Evolutionary conservation across 1,284 basidiomycete species (phyloP), one percentile per base, ranked within the genome.

Genomic region (Ganoderma sp.): DNA sequence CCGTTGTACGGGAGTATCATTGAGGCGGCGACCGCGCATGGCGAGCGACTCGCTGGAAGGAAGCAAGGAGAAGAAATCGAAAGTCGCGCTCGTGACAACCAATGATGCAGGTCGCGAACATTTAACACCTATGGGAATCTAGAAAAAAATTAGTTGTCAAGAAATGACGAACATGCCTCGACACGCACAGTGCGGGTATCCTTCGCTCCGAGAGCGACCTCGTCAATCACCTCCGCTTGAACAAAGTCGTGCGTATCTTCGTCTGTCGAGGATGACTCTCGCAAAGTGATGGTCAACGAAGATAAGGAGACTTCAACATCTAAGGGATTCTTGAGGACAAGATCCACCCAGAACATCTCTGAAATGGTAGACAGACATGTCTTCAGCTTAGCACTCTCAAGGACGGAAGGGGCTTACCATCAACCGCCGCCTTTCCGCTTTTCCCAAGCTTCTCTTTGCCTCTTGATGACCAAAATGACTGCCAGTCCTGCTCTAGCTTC

Each of bases 331-430:
- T 79, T 82, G 69, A 94, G 67, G 9, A 82, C 83, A 28, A 94
- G 73, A 71, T 94, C 92, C 39, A 94, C 81, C 89, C 90, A 93
- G 74, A 94, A 93, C 3, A 81, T 80, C 78, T 94, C 93, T 94
- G 37, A 41, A 25, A 41, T 4, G 12, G n/a, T 4, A 52, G 52
- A 3, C 32, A 19, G 15, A 3, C 45, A 19, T 43, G 41, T 65
- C 10, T 25, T 73, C 60, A 69, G 9, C 32, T 15, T n/a, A 59
- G n/a, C 60, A 32, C n/a, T 8, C 10, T 6, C 25, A 32, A 56
- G 25, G 54, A 61, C 22, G 14, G 48, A 28, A 50, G 59, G 9
- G 22, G 73, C 81, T 73, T 72, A 93, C 92, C 92, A 73, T 87
- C 84, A 10, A 90, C 87, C 59, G 83, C 82, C 42, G 89, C 90